Conservation (phyloP, 345 rosid genomes). For the Abelmoschus esculentus region DNA sequence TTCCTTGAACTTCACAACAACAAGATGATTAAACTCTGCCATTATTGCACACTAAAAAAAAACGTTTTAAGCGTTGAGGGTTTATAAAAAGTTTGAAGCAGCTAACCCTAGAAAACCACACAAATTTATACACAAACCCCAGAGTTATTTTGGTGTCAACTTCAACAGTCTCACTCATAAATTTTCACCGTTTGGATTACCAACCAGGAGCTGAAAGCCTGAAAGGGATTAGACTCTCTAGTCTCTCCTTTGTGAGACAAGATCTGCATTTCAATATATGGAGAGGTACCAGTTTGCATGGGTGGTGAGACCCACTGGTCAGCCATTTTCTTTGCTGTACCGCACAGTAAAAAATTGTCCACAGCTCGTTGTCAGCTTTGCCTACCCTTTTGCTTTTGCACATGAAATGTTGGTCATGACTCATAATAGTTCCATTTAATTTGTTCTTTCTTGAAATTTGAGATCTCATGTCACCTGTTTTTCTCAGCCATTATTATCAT, state of each 20-base stretch:
- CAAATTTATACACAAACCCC: conserved; percentile 16
- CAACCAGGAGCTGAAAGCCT: not conserved
- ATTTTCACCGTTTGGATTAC: conserved; percentile 16
- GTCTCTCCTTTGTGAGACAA: conserved; percentile 24
- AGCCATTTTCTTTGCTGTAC: conserved; percentile 15
- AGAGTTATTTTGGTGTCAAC: conserved; percentile 29
- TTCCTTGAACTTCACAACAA: conserved; percentile 78
- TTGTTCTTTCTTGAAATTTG: conserved; percentile 15
- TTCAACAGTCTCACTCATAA: conserved; percentile 26
- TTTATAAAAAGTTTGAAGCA: not conserved
- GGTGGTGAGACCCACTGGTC: conserved; percentile 30
- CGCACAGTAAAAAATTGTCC: conserved; percentile 20
- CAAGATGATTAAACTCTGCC: conserved; percentile 82
- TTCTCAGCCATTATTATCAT: not conserved
- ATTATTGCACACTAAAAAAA: conserved; percentile 14
- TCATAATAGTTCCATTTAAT: not conserved
- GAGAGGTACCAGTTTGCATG: conserved; percentile 20
- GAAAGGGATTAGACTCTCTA: not conserved
- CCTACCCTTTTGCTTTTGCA: conserved; percentile 8
- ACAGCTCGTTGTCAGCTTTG: conserved; percentile 19
- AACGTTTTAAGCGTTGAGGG: not conserved
- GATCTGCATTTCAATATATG: conserved; percentile 23
- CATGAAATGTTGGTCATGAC: conserved; percentile 34
- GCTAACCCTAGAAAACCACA: not conserved
- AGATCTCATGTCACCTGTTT: not conserved